Conservation (phyloP, 108 stramenopile species). For the Aurantiochytrium sp. region DNA sequence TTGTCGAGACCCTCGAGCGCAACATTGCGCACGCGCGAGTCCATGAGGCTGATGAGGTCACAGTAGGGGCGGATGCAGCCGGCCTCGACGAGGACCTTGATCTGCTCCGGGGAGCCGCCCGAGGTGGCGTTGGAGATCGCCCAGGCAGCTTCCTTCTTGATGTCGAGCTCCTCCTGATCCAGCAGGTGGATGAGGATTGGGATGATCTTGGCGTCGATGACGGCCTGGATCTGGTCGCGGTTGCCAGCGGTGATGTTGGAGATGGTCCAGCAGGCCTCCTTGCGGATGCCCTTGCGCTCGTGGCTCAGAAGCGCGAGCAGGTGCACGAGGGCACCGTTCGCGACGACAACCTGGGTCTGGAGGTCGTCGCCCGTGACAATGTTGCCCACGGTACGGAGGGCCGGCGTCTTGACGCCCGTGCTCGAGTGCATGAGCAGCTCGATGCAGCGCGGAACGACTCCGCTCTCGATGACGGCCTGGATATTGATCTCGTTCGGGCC, state of each 20-base stretch:
- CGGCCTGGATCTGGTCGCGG: conserved; percentile 94
- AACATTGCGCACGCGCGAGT: conserved; percentile 89
- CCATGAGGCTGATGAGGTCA: conserved; percentile 51
- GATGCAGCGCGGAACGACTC: conserved; percentile 84
- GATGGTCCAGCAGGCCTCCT: conserved; percentile 99
- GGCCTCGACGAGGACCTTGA: conserved; percentile 83
- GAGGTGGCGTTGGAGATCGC: conserved; percentile 94
- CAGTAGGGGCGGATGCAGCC: conserved; percentile 91
- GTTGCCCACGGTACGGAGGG: conserved; percentile 93
- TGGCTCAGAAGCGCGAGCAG: conserved; percentile 78
- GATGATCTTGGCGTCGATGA: conserved; percentile 87
- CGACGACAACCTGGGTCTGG: conserved; percentile 92
- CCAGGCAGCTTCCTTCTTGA: conserved; percentile 98
- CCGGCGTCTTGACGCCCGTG: conserved; percentile 92
- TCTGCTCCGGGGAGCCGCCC: conserved; percentile 88
- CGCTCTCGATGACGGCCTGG: conserved; percentile 96
- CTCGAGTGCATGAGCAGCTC: conserved; percentile 85
- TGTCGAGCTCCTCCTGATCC: conserved; percentile 90
- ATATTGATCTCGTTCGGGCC: conserved; percentile 91
- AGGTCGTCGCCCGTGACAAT: conserved; percentile 93
- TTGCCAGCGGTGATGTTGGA: conserved; percentile 97
- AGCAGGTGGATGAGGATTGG: conserved; percentile 88
- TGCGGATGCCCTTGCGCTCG: conserved; percentile 95
- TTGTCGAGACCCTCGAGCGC: conserved; percentile 90
- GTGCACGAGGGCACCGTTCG: conserved; percentile 85